These are phyloP conservation scores for Rhamnella rubrinervis DNA, from an alignment of 331 rosid species.

Conservation along the genomic window DNA sequence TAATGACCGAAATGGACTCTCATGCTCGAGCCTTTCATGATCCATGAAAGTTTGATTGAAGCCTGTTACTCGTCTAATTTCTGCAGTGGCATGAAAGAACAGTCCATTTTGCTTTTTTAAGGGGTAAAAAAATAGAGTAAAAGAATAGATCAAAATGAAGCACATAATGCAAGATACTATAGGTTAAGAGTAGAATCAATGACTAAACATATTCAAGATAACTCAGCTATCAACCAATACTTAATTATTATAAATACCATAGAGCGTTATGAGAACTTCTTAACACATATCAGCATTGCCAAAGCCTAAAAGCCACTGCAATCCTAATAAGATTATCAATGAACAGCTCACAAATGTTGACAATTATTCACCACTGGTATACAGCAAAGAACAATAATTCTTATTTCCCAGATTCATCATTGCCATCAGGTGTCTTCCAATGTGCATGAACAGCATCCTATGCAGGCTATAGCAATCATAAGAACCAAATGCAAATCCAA, in stretches of 20 bases:
- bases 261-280: too few species aligned
- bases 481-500: neutral
- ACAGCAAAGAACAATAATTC: too few species aligned
- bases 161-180: neutral
- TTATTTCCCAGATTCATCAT: neutral
- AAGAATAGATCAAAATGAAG: constrained; percentile 15
- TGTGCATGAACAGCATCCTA: neutral
- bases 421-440: neutral
- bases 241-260: too few species aligned
- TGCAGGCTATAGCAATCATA: neutral
- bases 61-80: constrained; percentile 67
- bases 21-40: constrained; percentile 69
- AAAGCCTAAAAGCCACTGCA: too few species aligned
- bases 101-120: too few species aligned
- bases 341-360: neutral
- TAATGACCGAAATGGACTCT: constrained; percentile 65
- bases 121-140: too few species aligned
- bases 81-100: constrained; percentile 34
- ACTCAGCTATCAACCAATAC: constrained; percentile 7
- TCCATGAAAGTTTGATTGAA: constrained; percentile 61
- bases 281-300: too few species aligned
- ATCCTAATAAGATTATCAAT: neutral
- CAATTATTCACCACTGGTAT: too few species aligned
- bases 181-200: neutral
- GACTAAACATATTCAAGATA: neutral